These are phyloP conservation scores for Amphirosellinia nigrospora DNA, from an alignment of 495 filamentous ascomycete species.

Conservation along the genomic window DNA sequence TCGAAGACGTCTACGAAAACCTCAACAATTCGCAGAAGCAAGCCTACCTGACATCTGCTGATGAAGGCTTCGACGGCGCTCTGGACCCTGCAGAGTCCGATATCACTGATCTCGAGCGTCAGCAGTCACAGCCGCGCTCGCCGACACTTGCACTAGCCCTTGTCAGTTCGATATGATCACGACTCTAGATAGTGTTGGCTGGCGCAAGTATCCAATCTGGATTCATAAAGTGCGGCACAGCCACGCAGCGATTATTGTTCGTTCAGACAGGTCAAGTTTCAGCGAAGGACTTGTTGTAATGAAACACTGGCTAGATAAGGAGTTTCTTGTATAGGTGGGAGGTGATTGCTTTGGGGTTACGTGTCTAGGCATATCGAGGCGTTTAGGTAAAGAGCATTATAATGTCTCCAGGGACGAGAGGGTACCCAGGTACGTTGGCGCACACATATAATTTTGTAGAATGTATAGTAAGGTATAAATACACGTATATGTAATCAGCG, in stretches of 20 bases:
- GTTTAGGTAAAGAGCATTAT: conserved; percentile 3
- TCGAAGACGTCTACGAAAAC: conserved; percentile 77
- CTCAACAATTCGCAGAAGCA: conserved; percentile 66
- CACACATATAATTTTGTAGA: background rate
- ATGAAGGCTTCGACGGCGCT: conserved; percentile 34
- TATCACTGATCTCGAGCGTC: conserved; percentile 46
- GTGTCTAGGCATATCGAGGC: background rate
- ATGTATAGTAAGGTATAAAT: too few species aligned
- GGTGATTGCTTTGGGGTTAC: background rate
- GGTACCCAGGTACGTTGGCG: background rate
- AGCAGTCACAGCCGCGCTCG: conserved; percentile 41
- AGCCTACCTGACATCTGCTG: conserved; percentile 62
- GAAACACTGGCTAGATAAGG: conserved; percentile 78
- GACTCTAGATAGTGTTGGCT: conserved; percentile 74
- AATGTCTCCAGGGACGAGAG: background rate
- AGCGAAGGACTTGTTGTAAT: conserved; percentile 80
- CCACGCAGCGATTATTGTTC: conserved; percentile 90
- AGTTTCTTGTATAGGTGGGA: conserved; percentile 65
- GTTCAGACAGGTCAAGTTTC: conserved; percentile 66
- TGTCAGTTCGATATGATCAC: conserved; percentile 85
- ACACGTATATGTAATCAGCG: too few species aligned
- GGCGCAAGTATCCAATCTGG: conserved; percentile 82
- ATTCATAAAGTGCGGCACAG: conserved; percentile 81
- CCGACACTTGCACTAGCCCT: conserved; percentile 77
- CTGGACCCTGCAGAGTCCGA: conserved; percentile 30